These are phyloP conservation scores for Rhodotorula sp. DNA, from an alignment of 1,284 basidiomycete species.

Conservation along the genomic window DNA sequence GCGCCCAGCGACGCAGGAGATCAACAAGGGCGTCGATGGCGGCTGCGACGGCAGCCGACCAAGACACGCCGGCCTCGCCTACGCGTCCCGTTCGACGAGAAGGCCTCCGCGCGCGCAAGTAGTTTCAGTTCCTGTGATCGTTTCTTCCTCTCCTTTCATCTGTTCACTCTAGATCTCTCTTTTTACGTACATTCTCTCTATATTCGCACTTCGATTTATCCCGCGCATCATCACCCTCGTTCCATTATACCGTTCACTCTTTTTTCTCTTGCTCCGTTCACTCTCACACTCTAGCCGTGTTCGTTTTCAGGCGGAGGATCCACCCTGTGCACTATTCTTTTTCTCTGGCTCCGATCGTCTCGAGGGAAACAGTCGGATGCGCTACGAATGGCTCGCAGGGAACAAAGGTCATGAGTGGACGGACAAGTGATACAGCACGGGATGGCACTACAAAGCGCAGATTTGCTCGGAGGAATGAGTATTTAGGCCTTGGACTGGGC, in stretches of 20 bases:
- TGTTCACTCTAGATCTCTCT: not conserved
- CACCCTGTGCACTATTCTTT: too few relatives aligned
- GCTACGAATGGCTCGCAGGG: too few relatives aligned
- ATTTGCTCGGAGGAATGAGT: not conserved
- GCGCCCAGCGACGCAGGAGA: not conserved
- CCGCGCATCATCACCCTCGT: not conserved
- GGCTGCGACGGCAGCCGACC: not conserved
- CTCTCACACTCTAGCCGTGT: too few relatives aligned
- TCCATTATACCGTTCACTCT: not conserved
- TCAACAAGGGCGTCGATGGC: not conserved
- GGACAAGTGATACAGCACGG: not conserved
- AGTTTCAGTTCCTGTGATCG: too few relatives aligned
- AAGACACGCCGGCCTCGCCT: too few relatives aligned
- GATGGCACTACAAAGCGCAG: not conserved
- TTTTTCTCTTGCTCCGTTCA: too few relatives aligned
- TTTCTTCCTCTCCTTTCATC: not conserved
- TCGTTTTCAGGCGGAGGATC: too few relatives aligned
- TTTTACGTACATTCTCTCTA: not conserved
- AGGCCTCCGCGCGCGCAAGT: conserved; percentile 27
- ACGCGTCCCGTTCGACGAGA: conserved; percentile 8
- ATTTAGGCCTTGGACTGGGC: conserved; percentile 12
- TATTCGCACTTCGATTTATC: not conserved
- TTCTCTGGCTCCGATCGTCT: too few relatives aligned
- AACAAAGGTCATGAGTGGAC: too few relatives aligned
- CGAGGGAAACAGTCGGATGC: too few relatives aligned